A percentile compares a stretch with the other conserved stretches of the same genome.
These are phyloP conservation scores for Dryadomyces quercivorus DNA, from an alignment of 2,329 filamentous ascomycete species.

Conservation along the genomic window DNA sequence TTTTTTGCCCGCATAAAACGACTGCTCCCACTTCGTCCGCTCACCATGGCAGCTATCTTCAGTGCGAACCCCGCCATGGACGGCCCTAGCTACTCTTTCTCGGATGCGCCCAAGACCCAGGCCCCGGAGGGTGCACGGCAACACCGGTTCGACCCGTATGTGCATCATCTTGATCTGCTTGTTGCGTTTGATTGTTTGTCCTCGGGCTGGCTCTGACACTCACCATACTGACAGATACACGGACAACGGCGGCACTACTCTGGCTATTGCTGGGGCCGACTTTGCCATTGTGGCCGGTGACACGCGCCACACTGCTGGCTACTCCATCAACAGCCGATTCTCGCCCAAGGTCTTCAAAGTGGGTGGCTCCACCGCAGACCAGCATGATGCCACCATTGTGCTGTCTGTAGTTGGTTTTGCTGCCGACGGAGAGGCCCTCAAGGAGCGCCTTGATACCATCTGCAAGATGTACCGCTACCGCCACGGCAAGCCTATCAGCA, in stretches of 20 bases:
- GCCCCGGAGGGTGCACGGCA: constrained; percentile 45
- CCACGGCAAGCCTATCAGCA: constrained; percentile 90
- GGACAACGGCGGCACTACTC: constrained; percentile 92
- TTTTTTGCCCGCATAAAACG: neutral
- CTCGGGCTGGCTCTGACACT: neutral
- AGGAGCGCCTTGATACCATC: constrained; percentile 84
- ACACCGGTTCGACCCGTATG: constrained; percentile 90
- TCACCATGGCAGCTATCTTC: constrained; percentile 52
- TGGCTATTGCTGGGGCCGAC: constrained; percentile 86
- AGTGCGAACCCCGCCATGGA: constrained; percentile 59
- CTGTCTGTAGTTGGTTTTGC: constrained; percentile 93
- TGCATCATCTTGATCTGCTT: neutral
- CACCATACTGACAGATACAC: constrained; percentile 55
- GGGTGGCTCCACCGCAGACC: constrained; percentile 76
- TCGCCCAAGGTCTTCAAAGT: constrained; percentile 96
- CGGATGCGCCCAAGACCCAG: constrained; percentile 42
- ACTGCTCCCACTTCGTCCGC: neutral
- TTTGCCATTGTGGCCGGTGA: constrained; percentile 97
- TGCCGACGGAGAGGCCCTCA: constrained; percentile 85
- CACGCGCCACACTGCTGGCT: constrained; percentile 88
- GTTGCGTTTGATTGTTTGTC: neutral
- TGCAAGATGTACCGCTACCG: constrained; percentile 99
- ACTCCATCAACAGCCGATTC: constrained; percentile 97
- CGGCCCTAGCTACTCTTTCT: constrained; percentile 58
- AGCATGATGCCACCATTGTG: constrained; percentile 75